phyloP scores from a whole-genome alignment of 805 yeast genomes.

The Citeromyces matritensis region DNA sequence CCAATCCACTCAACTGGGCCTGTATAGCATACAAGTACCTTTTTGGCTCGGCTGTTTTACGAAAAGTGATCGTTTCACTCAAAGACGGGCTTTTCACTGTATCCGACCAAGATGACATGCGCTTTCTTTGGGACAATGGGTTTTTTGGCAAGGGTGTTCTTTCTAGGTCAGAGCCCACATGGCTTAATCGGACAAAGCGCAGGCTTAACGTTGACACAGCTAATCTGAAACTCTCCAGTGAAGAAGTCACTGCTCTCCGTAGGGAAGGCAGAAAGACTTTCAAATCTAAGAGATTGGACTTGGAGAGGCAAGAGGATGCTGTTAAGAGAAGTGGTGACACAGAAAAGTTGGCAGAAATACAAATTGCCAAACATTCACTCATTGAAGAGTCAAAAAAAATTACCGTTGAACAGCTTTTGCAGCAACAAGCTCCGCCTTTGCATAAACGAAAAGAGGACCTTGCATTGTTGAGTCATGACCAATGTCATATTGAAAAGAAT shows the following conservation, averaged over 20 bases:
- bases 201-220: conserved; percentile 27
- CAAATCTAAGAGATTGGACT: conserved; percentile 49
- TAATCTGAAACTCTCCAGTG: conserved; percentile 27
- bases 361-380: conserved; percentile 15
- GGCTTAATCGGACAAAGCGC: conserved; percentile 54
- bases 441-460: conserved; percentile 20
- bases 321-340: conserved; percentile 10
- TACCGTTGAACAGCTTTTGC: conserved; percentile 6
- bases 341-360: conserved; percentile 18
- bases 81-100: conserved; percentile 23
- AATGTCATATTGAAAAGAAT: conserved; percentile 5
- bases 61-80: conserved; percentile 1
- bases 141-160: conserved; percentile 89
- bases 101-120: conserved; percentile 26
- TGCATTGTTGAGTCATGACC: conserved; percentile 12
- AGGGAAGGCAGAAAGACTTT: conserved; percentile 59
- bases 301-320: conserved; percentile 31
- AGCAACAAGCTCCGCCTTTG: conserved; percentile 3
- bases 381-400: conserved; percentile 6
- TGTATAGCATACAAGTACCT: conserved; percentile 2
- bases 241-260: conserved; percentile 64
- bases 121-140: conserved; percentile 64
- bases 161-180: conserved; percentile 87
- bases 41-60: neutral
- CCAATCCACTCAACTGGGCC: conserved; percentile 32